Evolutionary conservation across 2,329 filamentous ascomycete species (phyloP).

Genomic region (Bipolaris oryzae): DNA sequence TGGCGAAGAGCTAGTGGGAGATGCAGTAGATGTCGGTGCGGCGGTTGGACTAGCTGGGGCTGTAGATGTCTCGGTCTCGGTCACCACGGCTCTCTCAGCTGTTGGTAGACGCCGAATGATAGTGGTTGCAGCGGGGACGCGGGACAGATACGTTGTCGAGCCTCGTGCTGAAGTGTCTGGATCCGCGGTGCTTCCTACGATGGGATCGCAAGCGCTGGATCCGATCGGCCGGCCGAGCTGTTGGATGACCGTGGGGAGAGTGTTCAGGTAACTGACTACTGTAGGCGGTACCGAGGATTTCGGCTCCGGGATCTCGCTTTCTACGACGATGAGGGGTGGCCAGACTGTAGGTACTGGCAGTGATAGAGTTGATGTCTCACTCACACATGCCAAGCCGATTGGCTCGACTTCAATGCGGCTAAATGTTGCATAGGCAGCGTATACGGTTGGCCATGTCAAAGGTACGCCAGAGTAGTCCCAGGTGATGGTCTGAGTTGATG

Average conservation of each 20-base stretch:
- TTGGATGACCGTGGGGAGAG: slow-evolving; percentile 32
- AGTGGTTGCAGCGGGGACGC: slow-evolving; percentile 7
- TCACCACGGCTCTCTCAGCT: neutral
- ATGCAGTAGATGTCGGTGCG: neutral
- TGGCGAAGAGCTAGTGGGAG: slow-evolving; percentile 4
- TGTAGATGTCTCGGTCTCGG: neutral
- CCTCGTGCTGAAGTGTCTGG: slow-evolving; percentile 14
- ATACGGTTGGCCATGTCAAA: slow-evolving; percentile 42
- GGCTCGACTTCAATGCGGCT: slow-evolving; percentile 34
- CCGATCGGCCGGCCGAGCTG: slow-evolving; percentile 41
- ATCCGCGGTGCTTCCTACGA: slow-evolving; percentile 19
- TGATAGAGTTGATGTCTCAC: slow-evolving; percentile 18
- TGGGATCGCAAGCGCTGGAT: slow-evolving; percentile 41
- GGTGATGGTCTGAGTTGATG: slow-evolving; percentile 27
- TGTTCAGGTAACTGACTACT: slow-evolving; percentile 41
- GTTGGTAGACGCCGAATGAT: neutral
- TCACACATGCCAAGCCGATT: slow-evolving; percentile 29
- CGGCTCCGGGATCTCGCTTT: slow-evolving; percentile 28
- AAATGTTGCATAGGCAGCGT: slow-evolving; percentile 41
- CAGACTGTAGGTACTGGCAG: slow-evolving; percentile 38
- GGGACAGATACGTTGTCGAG: slow-evolving; percentile 10
- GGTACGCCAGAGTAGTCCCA: slow-evolving; percentile 35
- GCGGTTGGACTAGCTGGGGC: slow-evolving; percentile 14
- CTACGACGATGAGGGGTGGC: slow-evolving; percentile 30
- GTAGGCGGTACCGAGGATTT: slow-evolving; percentile 28